These are phyloP conservation scores for Malbranchea cinnamomea DNA, from an alignment of 2,329 filamentous ascomycete species.

Conservation along the genomic window DNA sequence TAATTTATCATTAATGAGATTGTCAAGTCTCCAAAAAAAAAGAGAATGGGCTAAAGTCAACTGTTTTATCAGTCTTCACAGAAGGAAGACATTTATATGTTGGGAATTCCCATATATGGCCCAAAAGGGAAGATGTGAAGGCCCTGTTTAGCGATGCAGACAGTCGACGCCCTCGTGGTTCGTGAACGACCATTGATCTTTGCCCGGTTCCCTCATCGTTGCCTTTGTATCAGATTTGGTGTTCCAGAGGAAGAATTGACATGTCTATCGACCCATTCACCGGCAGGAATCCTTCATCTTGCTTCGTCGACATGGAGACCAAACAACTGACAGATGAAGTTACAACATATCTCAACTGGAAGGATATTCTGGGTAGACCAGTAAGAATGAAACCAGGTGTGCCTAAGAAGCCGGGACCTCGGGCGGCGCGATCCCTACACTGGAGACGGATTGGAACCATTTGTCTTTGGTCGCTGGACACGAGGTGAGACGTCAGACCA, in stretches of 20 bases:
- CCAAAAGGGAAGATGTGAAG: conserved; percentile 36
- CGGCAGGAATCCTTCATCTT: conserved; percentile 56
- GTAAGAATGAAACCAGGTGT: conserved; percentile 52
- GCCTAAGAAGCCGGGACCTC: conserved; percentile 32
- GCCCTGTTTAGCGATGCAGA: conserved; percentile 27
- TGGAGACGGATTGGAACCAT: conserved; percentile 6
- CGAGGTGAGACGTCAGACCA: conserved; percentile 24
- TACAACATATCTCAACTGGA: conserved; percentile 41
- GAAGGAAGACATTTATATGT: conserved; percentile 36
- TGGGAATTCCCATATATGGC: conserved; percentile 41
- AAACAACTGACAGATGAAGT: conserved; percentile 43
- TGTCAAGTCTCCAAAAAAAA: too few relatives aligned
- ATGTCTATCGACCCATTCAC: conserved; percentile 56
- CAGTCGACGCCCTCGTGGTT: conserved; percentile 11
- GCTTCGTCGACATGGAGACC: conserved; percentile 53
- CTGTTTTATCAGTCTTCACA: conserved; percentile 22
- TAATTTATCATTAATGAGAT: too few relatives aligned
- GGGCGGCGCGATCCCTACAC: conserved; percentile 6
- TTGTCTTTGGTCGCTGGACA: conserved; percentile 29
- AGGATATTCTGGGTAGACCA: conserved; percentile 40
- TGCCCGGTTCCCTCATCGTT: neutral
- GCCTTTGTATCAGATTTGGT: neutral
- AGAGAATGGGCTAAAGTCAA: conserved; percentile 9
- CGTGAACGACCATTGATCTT: neutral
- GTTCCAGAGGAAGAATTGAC: conserved; percentile 41